Conservation (phyloP, 2,329 filamentous ascomycete species). For the Xylariales sp. region DNA sequence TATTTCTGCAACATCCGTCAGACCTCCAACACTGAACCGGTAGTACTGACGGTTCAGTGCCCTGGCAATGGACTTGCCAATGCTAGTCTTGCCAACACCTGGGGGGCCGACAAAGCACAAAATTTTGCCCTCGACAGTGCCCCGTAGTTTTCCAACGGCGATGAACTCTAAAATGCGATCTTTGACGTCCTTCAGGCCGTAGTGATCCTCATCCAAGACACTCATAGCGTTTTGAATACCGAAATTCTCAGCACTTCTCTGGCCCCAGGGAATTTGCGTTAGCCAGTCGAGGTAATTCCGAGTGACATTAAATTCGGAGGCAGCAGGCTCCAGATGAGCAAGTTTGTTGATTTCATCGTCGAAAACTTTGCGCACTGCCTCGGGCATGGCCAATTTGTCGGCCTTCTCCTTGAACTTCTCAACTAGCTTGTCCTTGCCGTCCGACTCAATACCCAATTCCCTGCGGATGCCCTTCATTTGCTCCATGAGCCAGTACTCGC, state of each 20-base stretch:
- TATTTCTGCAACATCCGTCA: conserved; percentile 97
- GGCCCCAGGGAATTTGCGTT: conserved; percentile 96
- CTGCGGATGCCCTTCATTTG: conserved; percentile 98
- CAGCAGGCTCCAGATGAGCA: conserved; percentile 88
- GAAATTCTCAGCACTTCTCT: conserved; percentile 94
- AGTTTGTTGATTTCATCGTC: conserved; percentile 98
- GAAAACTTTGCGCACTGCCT: conserved; percentile 94
- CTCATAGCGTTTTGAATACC: conserved; percentile 85
- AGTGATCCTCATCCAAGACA: conserved; percentile 93
- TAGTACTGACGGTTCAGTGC: conserved; percentile 96
- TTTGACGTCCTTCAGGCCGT: conserved; percentile 96
- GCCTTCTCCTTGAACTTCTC: conserved; percentile 98
- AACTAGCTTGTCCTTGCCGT: conserved; percentile 96
- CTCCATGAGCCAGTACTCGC: conserved; percentile 98
- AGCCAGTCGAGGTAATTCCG: conserved; percentile 98
- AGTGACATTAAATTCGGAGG: conserved; percentile 97
- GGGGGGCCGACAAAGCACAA: conserved; percentile 95
- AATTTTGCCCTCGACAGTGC: conserved; percentile 97
- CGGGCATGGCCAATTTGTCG: conserved; percentile 90
- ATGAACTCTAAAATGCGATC: conserved; percentile 98
- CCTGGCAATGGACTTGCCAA: conserved; percentile 94
- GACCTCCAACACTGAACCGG: conserved; percentile 92
- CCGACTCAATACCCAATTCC: conserved; percentile 92
- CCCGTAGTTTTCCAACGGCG: conserved; percentile 92
- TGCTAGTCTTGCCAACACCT: conserved; percentile 97